phyloP scores from a whole-genome alignment of 1,139 yeast species.

The Pichia sp. region DNA sequence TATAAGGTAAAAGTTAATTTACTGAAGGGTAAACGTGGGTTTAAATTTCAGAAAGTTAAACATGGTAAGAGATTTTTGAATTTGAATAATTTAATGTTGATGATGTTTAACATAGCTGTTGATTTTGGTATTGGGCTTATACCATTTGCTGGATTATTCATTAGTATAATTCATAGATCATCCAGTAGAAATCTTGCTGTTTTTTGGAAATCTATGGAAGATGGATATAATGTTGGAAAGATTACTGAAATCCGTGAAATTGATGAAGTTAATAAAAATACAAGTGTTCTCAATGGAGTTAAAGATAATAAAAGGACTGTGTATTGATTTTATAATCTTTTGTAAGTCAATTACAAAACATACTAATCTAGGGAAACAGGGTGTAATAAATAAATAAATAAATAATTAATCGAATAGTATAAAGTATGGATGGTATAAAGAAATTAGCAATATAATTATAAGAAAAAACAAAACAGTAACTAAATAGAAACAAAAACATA shows the following conservation, averaged over 20 bases:
- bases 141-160: slow-evolving; percentile 66
- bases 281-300: too few species aligned
- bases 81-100: slow-evolving; percentile 36
- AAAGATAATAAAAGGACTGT: too few species aligned
- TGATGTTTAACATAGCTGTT: slow-evolving; percentile 54
- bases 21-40: neutral
- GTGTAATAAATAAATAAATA: too few species aligned
- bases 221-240: neutral
- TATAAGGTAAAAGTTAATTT: slow-evolving; percentile 30
- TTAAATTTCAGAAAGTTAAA: neutral
- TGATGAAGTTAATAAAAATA: too few species aligned
- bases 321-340: too few species aligned
- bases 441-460: too few species aligned
- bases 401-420: too few species aligned
- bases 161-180: slow-evolving; percentile 64
- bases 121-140: slow-evolving; percentile 67
- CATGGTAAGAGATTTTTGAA: neutral
- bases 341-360: too few species aligned
- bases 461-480: neutral
- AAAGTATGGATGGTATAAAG: too few species aligned
- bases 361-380: too few species aligned
- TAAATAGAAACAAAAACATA: neutral
- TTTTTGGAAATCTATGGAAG: slow-evolving; percentile 12
- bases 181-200: slow-evolving; percentile 52
- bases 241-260: neutral